phyloP scores from a whole-genome alignment of 495 filamentous ascomycete species.

The Echria macrotheca region DNA sequence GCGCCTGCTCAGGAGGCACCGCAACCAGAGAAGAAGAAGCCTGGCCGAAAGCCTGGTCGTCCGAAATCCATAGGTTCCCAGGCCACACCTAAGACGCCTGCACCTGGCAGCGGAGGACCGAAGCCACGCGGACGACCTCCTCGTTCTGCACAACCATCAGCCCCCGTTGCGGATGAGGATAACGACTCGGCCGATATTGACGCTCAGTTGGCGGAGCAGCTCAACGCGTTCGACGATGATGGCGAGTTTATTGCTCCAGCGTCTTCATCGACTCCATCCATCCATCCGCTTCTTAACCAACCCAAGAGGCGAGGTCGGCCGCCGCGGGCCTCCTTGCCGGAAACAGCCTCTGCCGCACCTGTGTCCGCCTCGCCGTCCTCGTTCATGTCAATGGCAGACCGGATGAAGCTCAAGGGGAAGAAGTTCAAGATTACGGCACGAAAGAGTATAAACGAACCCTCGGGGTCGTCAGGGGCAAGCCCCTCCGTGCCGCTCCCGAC shows the following conservation, averaged over 20 bases:
- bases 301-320: constrained; percentile 25
- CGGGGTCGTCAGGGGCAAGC: too few relatives aligned
- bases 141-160: constrained; percentile 6
- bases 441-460: constrained; percentile 12
- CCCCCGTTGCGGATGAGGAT: neutral
- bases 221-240: constrained; percentile 26
- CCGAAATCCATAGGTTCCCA: constrained; percentile 15
- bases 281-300: neutral
- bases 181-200: constrained; percentile 16
- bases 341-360: neutral
- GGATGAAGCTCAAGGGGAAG: constrained; percentile 40
- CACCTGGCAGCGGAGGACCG: too few relatives aligned
- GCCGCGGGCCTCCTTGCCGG: constrained; percentile 11
- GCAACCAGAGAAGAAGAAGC: constrained; percentile 13
- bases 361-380: constrained; percentile 11
- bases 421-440: constrained; percentile 37
- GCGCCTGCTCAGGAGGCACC: neutral
- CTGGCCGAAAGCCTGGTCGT: constrained; percentile 19
- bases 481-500: too few relatives aligned
- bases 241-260: constrained; percentile 17
- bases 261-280: neutral
- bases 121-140: constrained; percentile 22
- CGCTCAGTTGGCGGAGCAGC: constrained; percentile 19
- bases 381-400: constrained; percentile 41
- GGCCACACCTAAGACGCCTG: neutral